These are phyloP conservation scores for Thermomucor indicae-seudaticae DNA, from an alignment of 371 early-diverging fungal genomes.

Conservation along the genomic window DNA sequence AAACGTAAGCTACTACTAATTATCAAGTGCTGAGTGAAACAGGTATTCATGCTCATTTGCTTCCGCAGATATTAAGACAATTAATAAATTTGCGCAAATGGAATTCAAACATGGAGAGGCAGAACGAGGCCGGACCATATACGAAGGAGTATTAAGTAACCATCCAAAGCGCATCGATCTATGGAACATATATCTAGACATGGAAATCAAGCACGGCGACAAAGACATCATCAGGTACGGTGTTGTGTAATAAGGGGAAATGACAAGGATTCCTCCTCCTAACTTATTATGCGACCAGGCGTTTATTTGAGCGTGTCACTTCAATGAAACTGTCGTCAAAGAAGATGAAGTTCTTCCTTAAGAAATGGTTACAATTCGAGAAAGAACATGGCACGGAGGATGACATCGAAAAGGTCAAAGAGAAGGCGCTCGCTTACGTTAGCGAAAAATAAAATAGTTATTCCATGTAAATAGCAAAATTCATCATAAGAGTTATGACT, in stretches of 20 bases:
- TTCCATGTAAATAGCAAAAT: too few species aligned
- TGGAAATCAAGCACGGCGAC: conserved; percentile 83
- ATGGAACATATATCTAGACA: conserved; percentile 94
- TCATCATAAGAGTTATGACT: too few species aligned
- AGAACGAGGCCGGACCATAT: conserved; percentile 93
- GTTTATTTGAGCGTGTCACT: conserved; percentile 86
- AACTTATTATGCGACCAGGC: conserved; percentile 25
- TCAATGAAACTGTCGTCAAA: conserved; percentile 88
- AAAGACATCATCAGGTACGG: conserved; percentile 60
- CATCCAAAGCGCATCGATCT: conserved; percentile 93
- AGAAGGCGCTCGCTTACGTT: conserved; percentile 83
- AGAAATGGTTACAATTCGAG: conserved; percentile 94
- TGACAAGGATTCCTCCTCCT: neutral
- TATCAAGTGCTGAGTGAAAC: conserved; percentile 9
- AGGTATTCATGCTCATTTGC: neutral
- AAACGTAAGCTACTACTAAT: too few species aligned
- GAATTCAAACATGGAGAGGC: conserved; percentile 93
- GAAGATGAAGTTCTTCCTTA: conserved; percentile 98
- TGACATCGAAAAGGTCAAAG: conserved; percentile 81
- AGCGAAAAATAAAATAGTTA: conserved; percentile 34
- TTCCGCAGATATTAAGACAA: conserved; percentile 60
- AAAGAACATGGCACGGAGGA: conserved; percentile 78
- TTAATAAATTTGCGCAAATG: conserved; percentile 89
- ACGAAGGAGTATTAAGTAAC: conserved; percentile 89
- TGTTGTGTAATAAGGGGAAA: neutral